Base-by-base conservation (phyloP, 2,329 filamentous ascomycete genomes). In the Fusarium tuaranense region DNA sequence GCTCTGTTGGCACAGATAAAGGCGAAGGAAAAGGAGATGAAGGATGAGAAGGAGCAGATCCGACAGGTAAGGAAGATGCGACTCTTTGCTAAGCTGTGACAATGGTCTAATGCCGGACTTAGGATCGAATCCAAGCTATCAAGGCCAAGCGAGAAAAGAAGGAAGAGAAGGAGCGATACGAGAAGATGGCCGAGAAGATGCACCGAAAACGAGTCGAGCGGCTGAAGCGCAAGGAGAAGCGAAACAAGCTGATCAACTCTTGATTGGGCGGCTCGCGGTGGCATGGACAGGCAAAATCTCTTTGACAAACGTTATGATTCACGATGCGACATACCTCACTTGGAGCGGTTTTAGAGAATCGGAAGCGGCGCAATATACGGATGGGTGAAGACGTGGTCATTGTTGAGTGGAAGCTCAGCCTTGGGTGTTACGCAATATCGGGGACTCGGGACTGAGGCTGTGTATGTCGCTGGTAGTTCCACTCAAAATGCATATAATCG, bases 101-200 rank as follows among this genome's bases (percentile, higher is more conserved):
- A 41, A 41, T 8, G 32, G 53, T 38, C 74, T 79, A 66, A 79
- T 63, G 46, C 20, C 7, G 13, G 25, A 12, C 25, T 44, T 80
- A 98, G 94, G 88, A 90, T 81, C 92, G 92, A 76, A 91, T 97
- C 65, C 90, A 95, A 80, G 89, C 89, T 13, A 94, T 98, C 81
- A 95, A 93, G 80, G 95, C 97, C 74, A 95, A 93, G 84, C 90
- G 94, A 77, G 93, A 91, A 22, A 94, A 92, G 63, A 98, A 98
- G 88, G 95, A 95, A 79, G 97, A 98, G 87, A 95, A 93, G 84
- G 95, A 95, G 80, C 89, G 96, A 77, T 98, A 96, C 82, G 94
- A 95, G 83, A 94, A 95, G 87, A 91, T 99, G 91, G 96, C 95
- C 22, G 94, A 95, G 86, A 98, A 97, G 87, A 98, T 99, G 97